A percentile compares a stretch with the other conserved stretches of the same genome.
phyloP scores from a whole-genome alignment of 306 rosid species.

The Prunus fruticosa region DNA sequence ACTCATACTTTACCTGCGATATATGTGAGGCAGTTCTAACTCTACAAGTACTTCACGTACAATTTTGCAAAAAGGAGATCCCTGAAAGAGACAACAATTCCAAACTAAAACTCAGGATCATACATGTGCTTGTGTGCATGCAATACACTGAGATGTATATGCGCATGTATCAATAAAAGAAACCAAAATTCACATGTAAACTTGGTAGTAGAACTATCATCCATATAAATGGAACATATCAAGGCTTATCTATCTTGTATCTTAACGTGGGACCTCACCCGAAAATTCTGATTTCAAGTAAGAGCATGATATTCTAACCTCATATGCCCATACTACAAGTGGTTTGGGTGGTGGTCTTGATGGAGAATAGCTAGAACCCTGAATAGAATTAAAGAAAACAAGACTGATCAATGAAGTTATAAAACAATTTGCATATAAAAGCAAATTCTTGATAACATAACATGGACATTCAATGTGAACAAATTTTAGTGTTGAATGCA shows the following conservation, averaged over 20 bases:
- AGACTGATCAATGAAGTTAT: conserved; percentile 6
- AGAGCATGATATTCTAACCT: conserved; percentile 45
- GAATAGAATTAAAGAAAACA: conserved; percentile 18
- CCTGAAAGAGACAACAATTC: conserved; percentile 49
- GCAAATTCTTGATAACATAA: neutral
- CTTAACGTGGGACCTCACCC: neutral
- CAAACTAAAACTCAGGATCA: conserved; percentile 13
- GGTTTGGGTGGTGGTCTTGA: conserved; percentile 84
- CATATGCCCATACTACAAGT: conserved; percentile 91
- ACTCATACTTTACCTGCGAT: conserved; percentile 42
- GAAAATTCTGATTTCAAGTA: neutral
- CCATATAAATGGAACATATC: neutral
- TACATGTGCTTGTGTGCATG: neutral
- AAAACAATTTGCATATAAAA: neutral
- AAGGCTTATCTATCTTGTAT: neutral
- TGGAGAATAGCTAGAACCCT: conserved; percentile 75
- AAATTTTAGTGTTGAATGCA: neutral
- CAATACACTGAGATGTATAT: neutral
- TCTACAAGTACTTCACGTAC: conserved; percentile 93
- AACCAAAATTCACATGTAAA: neutral
- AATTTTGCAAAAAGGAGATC: conserved; percentile 95
- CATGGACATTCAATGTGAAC: neutral
- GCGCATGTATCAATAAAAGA: neutral
- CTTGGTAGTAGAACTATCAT: conserved; percentile 12
- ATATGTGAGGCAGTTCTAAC: conserved; percentile 86